Conservation (phyloP, 805 yeast genomes). For the Blastobotrys muscicola region DNA sequence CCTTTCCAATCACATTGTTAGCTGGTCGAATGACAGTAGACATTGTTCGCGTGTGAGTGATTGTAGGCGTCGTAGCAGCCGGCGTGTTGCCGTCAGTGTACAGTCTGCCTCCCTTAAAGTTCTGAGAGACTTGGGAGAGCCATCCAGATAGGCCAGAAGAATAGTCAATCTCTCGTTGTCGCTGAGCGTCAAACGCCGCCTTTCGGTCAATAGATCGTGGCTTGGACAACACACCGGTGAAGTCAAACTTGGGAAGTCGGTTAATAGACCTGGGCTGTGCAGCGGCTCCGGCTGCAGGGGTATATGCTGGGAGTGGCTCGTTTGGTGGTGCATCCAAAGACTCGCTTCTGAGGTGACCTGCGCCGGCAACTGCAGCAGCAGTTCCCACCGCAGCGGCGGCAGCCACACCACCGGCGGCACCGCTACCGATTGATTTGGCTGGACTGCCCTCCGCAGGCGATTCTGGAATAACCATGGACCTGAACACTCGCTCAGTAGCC, state of each 20-base stretch:
- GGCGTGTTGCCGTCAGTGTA: conserved; percentile 25
- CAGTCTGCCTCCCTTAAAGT: conserved; percentile 9
- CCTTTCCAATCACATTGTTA: conserved; percentile 16
- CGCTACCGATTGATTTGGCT: not conserved
- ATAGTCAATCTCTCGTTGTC: conserved; percentile 26
- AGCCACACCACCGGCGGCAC: not conserved
- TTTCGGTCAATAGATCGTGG: conserved; percentile 21
- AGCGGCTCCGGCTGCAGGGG: conserved; percentile 4
- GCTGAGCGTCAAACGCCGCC: conserved; percentile 21
- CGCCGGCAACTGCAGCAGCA: not conserved
- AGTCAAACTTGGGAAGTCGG: conserved; percentile 27
- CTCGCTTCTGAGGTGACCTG: not conserved
- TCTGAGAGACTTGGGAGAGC: conserved; percentile 18
- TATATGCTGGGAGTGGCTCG: not conserved
- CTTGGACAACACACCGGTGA: conserved; percentile 22
- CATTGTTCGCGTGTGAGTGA: conserved; percentile 14
- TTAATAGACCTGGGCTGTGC: conserved; percentile 14
- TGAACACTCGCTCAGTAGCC: not conserved
- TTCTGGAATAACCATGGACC: conserved; percentile 2
- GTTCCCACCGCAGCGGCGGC: not conserved
- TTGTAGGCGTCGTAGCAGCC: conserved; percentile 7
- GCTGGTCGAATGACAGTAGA: conserved; percentile 20
- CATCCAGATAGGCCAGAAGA: conserved; percentile 27
- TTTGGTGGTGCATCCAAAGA: not conserved
- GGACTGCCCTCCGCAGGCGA: not conserved